Conservation (phyloP, 106 monocot species). For the Dioscorea alata region DNA sequence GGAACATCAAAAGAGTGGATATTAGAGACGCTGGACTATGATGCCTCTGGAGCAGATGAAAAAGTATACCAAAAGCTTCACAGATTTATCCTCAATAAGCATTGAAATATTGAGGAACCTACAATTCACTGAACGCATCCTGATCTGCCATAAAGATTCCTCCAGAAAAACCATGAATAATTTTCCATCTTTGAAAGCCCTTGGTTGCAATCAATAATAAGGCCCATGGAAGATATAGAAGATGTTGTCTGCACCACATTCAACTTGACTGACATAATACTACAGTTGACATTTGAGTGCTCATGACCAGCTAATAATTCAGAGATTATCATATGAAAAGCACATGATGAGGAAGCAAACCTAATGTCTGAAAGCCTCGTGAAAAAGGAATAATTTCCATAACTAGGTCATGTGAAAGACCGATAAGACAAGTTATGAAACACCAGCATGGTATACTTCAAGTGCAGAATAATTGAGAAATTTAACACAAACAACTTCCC, state of each 20-base stretch:
- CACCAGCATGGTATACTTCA: conserved; percentile 22
- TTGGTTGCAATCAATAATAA: conserved; percentile 3
- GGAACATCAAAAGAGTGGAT: conserved; percentile 15
- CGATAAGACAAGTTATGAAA: conserved; percentile 11
- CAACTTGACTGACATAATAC: conserved; percentile 15
- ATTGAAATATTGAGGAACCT: conserved; percentile 18
- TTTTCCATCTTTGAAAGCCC: background rate
- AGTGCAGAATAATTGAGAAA: conserved; percentile 21
- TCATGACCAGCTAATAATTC: conserved; percentile 19
- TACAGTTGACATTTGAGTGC: conserved; percentile 5
- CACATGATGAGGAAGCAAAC: conserved; percentile 19
- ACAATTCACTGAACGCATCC: conserved; percentile 13
- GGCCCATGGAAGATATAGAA: conserved; percentile 2
- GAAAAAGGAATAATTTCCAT: conserved; percentile 18
- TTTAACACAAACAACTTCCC: conserved; percentile 12
- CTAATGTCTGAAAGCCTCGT: conserved; percentile 27
- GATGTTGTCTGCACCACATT: conserved; percentile 1
- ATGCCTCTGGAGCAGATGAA: conserved; percentile 13
- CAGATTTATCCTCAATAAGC: conserved; percentile 11
- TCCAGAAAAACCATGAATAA: conserved; percentile 6
- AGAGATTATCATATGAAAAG: conserved; percentile 7
- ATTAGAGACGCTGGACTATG: conserved; percentile 12
- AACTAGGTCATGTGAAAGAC: conserved; percentile 9
- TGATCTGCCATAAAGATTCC: conserved; percentile 5
- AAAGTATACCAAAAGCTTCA: background rate